These are phyloP conservation scores for Kodamaea lidongshanica DNA, from an alignment of 805 yeast species.

Conservation along the genomic window DNA sequence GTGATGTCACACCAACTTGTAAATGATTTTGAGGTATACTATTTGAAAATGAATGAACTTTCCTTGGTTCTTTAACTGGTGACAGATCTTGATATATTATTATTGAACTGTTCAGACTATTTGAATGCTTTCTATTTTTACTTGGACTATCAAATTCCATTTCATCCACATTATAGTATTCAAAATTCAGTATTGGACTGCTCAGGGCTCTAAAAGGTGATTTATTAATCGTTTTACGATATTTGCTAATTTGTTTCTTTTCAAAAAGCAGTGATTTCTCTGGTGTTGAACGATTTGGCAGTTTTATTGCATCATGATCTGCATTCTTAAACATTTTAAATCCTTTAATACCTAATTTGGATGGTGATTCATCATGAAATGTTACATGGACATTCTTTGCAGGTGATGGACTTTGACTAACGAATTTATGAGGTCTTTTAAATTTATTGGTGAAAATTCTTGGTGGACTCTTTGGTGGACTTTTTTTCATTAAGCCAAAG, in stretches of 20 bases:
- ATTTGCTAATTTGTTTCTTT: slow-evolving; percentile 11
- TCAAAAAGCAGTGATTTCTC: slow-evolving; percentile 8
- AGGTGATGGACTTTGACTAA: slow-evolving; percentile 42
- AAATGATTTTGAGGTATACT: slow-evolving; percentile 2
- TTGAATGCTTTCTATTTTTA: slow-evolving; percentile 21
- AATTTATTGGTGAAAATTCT: slow-evolving; percentile 25
- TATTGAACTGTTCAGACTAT: slow-evolving; percentile 16
- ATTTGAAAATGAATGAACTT: slow-evolving; percentile 3
- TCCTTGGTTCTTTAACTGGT: slow-evolving; percentile 6
- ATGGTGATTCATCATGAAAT: slow-evolving; percentile 18
- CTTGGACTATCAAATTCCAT: slow-evolving; percentile 27
- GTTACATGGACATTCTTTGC: slow-evolving; percentile 6
- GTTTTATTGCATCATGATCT: slow-evolving; percentile 26
- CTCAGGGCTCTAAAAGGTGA: slow-evolving; percentile 12
- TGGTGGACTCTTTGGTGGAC: slow-evolving; percentile 8
- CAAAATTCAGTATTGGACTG: slow-evolving; percentile 13
- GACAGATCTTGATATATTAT: slow-evolving; percentile 20
- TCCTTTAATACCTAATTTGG: slow-evolving; percentile 24
- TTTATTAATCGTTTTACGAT: slow-evolving; percentile 10
- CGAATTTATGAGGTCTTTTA: slow-evolving; percentile 39
- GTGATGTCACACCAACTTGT: slow-evolving; percentile 15
- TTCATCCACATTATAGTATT: slow-evolving; percentile 24
- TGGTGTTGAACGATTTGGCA: slow-evolving; percentile 22
- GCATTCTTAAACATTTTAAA: slow-evolving; percentile 32
- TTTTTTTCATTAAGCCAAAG: slow-evolving; percentile 9